Evolutionary conservation across 75 land plant species (phyloP), one percentile per base, ranked within the genome.

Genomic region (Pseudotsuga menziesii): DNA sequence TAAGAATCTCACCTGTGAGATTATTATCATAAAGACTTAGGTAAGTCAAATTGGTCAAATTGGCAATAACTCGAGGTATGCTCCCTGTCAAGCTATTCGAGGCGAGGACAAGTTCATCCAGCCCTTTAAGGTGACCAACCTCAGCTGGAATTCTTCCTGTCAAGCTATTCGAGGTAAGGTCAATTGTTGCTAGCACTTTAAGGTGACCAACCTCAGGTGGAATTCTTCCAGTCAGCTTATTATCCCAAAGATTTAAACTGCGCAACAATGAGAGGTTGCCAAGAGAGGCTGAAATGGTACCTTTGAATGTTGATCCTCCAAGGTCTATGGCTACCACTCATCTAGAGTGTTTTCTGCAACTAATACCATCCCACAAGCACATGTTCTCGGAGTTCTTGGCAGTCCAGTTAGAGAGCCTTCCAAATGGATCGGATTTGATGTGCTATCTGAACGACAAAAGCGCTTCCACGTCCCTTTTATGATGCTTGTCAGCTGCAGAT

Each of bases 131-230:
- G 58, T 22, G 25, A 4, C 39, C 79, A 54, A 78, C 70, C 48
- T 27, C 41, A 19, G 22, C 27, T 26, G 80, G 80, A 12, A 78
- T 56, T 4, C n/a, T 4, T 15, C 79, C 82, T 23, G n/a, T 15
- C 41, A 81, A 22, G 5, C 20, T 19, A 60, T 81, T 81, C 19
- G 3, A 20, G 9, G 58, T 36, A 4, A 81, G 61, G 58, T 76
- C 56, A 4, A 83, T 39, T 3, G 61, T 78, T 22, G 41, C 61
- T 1, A 83, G 9, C 3, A 52, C 72, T 39, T 56, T 23, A 5
- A 76, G 54, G 20, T 80, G 57, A 3, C 85, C 85, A 22, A 83
- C 75, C 52, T 80, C 35, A 11, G 58, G 29, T 12, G 85, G 82
- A 9, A 83, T 66, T 2, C 72, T 61, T 1, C 85, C 85, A 17